Percentiles rank a stretch among this genome's conserved stretches.
These are phyloP conservation scores for Ziziphus jujuba DNA, from an alignment of 306 rosid genomes.

Conservation along the genomic window DNA sequence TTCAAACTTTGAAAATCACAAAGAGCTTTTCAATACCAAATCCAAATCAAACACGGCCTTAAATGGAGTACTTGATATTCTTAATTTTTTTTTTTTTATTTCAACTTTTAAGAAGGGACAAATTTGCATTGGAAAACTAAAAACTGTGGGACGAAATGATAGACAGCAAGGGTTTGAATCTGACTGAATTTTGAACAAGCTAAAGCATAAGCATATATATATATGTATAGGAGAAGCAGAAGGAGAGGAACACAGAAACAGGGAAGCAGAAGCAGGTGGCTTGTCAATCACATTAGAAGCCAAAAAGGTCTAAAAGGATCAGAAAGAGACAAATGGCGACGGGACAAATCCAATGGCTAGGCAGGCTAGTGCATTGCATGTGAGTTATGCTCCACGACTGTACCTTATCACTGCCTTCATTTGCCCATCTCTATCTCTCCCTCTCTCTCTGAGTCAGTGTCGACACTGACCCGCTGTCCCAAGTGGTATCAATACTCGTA, in stretches of 20 bases:
- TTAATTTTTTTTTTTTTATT: no score
- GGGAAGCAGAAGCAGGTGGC: neutral
- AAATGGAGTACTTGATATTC: no score
- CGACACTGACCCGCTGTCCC: conserved; percentile 4
- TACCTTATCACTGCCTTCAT: no score
- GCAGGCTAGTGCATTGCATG: conserved; percentile 11
- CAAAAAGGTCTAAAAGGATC: neutral
- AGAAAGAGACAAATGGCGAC: conserved; percentile 1
- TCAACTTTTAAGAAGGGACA: no score
- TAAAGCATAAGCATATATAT: no score
- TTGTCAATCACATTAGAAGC: conserved; percentile 7
- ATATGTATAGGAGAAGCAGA: no score
- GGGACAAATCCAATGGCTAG: neutral
- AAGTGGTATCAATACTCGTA: neutral
- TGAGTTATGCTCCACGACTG: conserved; percentile 7
- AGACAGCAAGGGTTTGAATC: neutral
- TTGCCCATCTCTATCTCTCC: neutral
- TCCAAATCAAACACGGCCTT: no score
- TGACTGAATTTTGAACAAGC: neutral
- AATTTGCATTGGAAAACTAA: no score
- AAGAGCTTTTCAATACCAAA: no score
- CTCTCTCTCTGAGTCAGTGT: conserved; percentile 12
- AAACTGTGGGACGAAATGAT: no score
- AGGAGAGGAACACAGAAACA: no score
- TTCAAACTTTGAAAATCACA: no score